These are phyloP conservation scores for Russula earlei DNA, from an alignment of 768 basidiomycete species.

Conservation along the genomic window DNA sequence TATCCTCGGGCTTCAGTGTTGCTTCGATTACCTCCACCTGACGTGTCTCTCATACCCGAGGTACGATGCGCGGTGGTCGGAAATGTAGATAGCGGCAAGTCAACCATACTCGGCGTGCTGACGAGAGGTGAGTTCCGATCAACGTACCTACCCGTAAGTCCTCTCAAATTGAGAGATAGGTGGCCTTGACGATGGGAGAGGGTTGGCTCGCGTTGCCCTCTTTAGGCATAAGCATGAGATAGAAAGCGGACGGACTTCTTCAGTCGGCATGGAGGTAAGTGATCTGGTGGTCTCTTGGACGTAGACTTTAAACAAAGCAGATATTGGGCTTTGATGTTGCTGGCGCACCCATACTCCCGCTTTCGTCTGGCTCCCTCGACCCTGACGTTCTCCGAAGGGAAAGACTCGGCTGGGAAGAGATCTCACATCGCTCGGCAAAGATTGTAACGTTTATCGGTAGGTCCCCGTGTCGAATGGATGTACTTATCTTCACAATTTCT, in stretches of 20 bases:
- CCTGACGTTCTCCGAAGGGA: constrained; percentile 64
- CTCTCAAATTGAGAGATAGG: constrained; percentile 32
- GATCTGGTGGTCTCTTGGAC: background rate
- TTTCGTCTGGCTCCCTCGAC: constrained; percentile 44
- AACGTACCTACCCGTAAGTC: constrained; percentile 19
- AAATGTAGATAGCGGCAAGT: constrained; percentile 91
- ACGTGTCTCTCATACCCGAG: constrained; percentile 74
- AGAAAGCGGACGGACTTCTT: constrained; percentile 90
- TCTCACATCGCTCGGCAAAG: constrained; percentile 79
- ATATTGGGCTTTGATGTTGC: constrained; percentile 80
- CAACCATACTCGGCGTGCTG: constrained; percentile 87
- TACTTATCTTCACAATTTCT: background rate
- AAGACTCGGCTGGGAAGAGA: constrained; percentile 94
- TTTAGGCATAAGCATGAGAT: constrained; percentile 98
- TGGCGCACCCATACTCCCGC: constrained; percentile 73
- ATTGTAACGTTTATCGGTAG: constrained; percentile 87
- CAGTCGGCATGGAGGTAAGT: constrained; percentile 91
- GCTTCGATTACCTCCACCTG: constrained; percentile 66
- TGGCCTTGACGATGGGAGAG: constrained; percentile 71
- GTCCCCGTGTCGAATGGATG: background rate
- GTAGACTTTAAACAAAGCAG: constrained; percentile 29
- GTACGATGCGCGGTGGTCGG: constrained; percentile 94
- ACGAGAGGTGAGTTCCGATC: constrained; percentile 59
- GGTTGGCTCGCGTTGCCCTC: constrained; percentile 73
- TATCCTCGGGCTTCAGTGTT: constrained; percentile 53